Evolutionary conservation across 176 grass and related monocot genomes (phyloP).

Genomic region (Tillandsia leiboldiana): DNA sequence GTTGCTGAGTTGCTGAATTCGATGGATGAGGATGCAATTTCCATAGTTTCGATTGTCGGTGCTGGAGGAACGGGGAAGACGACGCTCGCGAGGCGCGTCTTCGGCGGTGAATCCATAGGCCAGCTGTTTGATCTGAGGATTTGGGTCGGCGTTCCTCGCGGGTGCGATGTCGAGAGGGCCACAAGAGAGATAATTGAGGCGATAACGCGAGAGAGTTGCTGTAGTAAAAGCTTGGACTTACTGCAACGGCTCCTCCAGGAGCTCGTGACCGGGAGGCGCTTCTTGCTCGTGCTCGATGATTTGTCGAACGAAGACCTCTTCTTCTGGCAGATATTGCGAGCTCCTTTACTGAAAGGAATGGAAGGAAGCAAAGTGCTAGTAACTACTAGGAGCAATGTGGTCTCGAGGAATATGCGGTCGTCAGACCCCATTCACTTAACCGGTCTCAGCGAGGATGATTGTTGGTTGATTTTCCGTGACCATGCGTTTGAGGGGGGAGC

Average conservation of each 20-base stretch:
- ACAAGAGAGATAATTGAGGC: slow-evolving; percentile 21
- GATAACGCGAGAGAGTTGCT: slow-evolving; percentile 6
- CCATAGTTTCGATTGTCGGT: slow-evolving; percentile 18
- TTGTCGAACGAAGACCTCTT: neutral
- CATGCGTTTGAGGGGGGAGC: slow-evolving; percentile 6
- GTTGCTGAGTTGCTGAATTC: slow-evolving; percentile 1
- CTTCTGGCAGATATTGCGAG: slow-evolving; percentile 14
- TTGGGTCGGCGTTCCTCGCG: slow-evolving; percentile 21
- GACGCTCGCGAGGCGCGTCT: slow-evolving; percentile 16
- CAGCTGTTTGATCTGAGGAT: neutral
- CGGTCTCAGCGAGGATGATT: neutral
- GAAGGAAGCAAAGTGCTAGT: slow-evolving; percentile 20
- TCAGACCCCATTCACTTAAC: neutral
- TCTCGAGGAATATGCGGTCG: slow-evolving; percentile 4
- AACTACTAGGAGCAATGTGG: slow-evolving; percentile 9
- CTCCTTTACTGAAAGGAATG: neutral
- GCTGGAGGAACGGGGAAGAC: slow-evolving; percentile 31
- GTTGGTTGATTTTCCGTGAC: slow-evolving; percentile 20
- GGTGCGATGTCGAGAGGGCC: neutral
- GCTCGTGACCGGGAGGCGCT: slow-evolving; percentile 1
- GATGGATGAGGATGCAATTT: neutral
- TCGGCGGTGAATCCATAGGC: neutral
- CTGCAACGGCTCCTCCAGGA: slow-evolving; percentile 10
- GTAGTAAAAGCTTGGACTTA: slow-evolving; percentile 6
- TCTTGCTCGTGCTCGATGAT: slow-evolving; percentile 31